Evolutionary conservation across 2,329 filamentous ascomycete genomes (phyloP), one percentile per base, ranked within the genome.

Genomic region (Echinosphaeria canescens): DNA sequence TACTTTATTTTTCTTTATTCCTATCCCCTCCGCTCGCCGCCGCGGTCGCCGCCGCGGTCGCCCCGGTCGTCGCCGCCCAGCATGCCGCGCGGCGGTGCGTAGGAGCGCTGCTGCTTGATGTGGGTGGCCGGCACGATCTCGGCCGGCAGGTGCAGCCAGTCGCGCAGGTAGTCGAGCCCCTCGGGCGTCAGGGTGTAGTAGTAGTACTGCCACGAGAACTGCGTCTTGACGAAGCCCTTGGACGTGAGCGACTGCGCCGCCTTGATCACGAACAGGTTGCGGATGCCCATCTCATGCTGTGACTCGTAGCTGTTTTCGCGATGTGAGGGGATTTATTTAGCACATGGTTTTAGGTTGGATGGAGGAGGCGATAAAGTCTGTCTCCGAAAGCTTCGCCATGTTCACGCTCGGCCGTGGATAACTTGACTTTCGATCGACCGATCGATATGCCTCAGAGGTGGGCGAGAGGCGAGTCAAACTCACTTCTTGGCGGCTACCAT

Each of bases 191-290:
- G 75, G 60, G 88, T 93, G 75, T 98, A 98, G 79, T 98, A 98
- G 76, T 95, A 92, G 72, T 84, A 92, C 64, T 92, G 82, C 82
- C 82, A 92, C 42, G 82, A 92, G 78, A 98, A 98, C 62, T 90
- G 88, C 47, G 88, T 98, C 80, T 98, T 98, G 63, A 98, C 73
- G 61, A 80, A 95, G 54, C 85, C 85, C 56, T 88, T 85, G 45
- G 84, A 93, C 65, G 74, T 91, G 52, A 98, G 74, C 39, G 88
- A 98, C 69, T 98, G 88, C 63, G 73, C 75, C 50, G 88, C 88
- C 75, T 98, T 98, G 73, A 98, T 80, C 57, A 95, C 85, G 58
- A 61, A 95, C 49, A 98, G 80, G 74, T 98, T 98, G 76, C 92
- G 92, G 59, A 82, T 91, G 67, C 93, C 88, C 58, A 95, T 88